Evolutionary conservation across 2,329 filamentous ascomycete genomes (phyloP).

Genomic region (Diaporthe sp.): DNA sequence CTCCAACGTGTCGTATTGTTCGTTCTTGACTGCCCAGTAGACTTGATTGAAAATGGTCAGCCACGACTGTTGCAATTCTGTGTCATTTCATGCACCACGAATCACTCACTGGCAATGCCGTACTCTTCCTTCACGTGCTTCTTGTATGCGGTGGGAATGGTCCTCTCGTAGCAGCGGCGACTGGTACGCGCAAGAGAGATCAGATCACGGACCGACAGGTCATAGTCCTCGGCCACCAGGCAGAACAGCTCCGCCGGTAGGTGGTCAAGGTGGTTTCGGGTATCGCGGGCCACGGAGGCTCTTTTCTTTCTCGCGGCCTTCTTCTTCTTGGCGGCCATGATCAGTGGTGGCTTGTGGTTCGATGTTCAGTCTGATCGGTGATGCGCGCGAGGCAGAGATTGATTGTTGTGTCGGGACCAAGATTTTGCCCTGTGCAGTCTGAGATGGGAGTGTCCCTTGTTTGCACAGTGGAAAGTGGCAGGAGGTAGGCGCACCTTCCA

Average conservation of each 20-base stretch:
- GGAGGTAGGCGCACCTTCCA: background rate
- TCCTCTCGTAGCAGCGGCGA: background rate
- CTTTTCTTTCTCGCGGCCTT: too few species aligned
- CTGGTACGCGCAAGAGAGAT: background rate
- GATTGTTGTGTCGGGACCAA: background rate
- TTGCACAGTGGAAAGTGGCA: background rate
- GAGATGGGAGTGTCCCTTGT: background rate
- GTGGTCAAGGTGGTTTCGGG: background rate
- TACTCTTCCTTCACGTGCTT: background rate
- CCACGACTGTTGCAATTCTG: rapidly evolving
- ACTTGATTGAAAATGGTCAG: background rate
- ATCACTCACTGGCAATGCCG: background rate
- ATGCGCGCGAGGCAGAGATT: background rate
- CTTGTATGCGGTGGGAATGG: background rate
- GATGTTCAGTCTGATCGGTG: background rate
- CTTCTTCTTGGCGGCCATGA: too few species aligned
- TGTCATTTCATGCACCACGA: too few species aligned
- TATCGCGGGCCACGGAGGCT: background rate
- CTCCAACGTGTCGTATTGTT: background rate
- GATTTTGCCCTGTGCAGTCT: background rate
- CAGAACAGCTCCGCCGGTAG: background rate
- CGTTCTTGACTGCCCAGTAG: background rate
- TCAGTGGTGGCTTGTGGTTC: too few species aligned
- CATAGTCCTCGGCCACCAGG: background rate
- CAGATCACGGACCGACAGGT: background rate